Evolutionary conservation across 306 rosid genomes (phyloP).

Genomic region (Mimosa pudica): DNA sequence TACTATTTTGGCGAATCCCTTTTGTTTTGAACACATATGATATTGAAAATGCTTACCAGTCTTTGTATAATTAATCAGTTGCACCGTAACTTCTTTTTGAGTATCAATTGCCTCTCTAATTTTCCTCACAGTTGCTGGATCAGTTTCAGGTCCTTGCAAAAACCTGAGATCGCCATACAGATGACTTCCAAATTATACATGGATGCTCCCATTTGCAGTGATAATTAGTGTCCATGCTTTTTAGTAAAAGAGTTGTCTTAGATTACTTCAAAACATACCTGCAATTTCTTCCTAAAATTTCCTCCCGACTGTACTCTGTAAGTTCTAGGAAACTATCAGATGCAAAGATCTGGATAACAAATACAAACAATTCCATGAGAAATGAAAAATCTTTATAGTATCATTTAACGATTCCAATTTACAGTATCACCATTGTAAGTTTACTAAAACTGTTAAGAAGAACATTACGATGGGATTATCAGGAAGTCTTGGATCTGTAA

Average conservation of each 20-base stretch:
- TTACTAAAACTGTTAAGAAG: neutral
- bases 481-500: constrained; percentile 98
- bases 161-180: constrained; percentile 54
- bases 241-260: neutral
- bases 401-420: constrained; percentile 12
- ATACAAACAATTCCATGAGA: constrained; percentile 22
- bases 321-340: constrained; percentile 98
- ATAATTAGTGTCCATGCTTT: neutral
- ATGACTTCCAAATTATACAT: constrained; percentile 5
- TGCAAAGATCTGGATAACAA: constrained; percentile 79
- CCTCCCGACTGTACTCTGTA: constrained; percentile 94
- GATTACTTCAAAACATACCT: constrained; percentile 52
- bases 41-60: constrained; percentile 56
- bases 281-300: constrained; percentile 97
- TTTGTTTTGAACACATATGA: neutral
- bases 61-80: constrained; percentile 88
- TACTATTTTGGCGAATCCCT: no score
- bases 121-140: constrained; percentile 83
- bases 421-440: constrained; percentile 3
- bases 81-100: constrained; percentile 92
- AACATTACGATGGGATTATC: constrained; percentile 94
- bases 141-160: constrained; percentile 98
- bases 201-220: neutral
- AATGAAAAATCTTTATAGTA: neutral
- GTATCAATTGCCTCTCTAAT: constrained; percentile 89